A percentile compares a stretch with the other conserved stretches of the same genome.
phyloP scores from a whole-genome alignment of 2,329 filamentous ascomycete species.

The Amesomyces nigricolor region DNA sequence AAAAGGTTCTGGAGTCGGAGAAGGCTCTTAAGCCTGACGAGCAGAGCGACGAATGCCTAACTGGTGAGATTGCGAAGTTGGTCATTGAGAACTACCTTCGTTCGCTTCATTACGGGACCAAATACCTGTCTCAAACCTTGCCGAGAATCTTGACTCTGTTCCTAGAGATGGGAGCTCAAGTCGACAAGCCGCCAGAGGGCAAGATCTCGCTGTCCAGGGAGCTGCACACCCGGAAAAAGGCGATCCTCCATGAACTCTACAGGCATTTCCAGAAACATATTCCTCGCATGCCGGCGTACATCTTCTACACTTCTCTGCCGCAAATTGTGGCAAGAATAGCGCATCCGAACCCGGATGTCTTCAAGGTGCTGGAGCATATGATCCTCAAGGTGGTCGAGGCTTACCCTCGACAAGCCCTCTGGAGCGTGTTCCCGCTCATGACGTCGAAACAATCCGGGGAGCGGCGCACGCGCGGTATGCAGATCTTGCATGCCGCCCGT shows the following conservation, averaged over 20 bases:
- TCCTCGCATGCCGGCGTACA: slow-evolving; percentile 62
- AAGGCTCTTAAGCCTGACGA: slow-evolving; percentile 69
- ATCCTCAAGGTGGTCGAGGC: slow-evolving; percentile 78
- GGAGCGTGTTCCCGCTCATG: slow-evolving; percentile 82
- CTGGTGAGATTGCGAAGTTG: slow-evolving; percentile 77
- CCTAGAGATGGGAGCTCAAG: slow-evolving; percentile 79
- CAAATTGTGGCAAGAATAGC: slow-evolving; percentile 96
- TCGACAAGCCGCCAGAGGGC: slow-evolving; percentile 56
- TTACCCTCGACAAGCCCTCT: slow-evolving; percentile 88
- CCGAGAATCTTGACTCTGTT: slow-evolving; percentile 89
- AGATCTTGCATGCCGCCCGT: slow-evolving; percentile 47
- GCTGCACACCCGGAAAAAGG: slow-evolving; percentile 52
- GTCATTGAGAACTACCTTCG: slow-evolving; percentile 92
- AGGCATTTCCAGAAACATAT: slow-evolving; percentile 75
- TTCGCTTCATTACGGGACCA: slow-evolving; percentile 81
- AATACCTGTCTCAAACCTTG: slow-evolving; percentile 92
- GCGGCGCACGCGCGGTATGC: slow-evolving; percentile 50
- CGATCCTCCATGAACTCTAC: slow-evolving; percentile 65
- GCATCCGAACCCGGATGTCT: slow-evolving; percentile 74
- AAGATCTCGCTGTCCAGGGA: slow-evolving; percentile 49
- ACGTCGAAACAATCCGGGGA: slow-evolving; percentile 69
- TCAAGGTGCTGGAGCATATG: slow-evolving; percentile 68
- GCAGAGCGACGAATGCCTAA: slow-evolving; percentile 69
- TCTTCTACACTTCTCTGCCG: slow-evolving; percentile 77
- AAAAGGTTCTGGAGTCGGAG: slow-evolving; percentile 88